A percentile compares a stretch with the other conserved stretches of the same genome.
Evolutionary conservation across 2,329 filamentous ascomycete genomes (phyloP).

Genomic region (Penicillium sp.): DNA sequence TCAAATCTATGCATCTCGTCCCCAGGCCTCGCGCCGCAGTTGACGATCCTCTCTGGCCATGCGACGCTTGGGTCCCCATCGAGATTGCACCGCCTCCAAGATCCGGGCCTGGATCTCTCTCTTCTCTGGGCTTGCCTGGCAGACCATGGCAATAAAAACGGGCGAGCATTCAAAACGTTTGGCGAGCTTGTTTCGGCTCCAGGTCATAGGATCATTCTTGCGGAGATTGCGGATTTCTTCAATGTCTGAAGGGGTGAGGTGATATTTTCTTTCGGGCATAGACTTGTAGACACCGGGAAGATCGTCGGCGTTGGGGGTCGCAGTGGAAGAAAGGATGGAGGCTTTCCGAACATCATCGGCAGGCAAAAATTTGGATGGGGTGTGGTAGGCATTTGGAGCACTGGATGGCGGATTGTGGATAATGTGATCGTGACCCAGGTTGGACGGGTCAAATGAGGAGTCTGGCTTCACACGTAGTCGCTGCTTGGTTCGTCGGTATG

Average conservation of each 20-base stretch:
- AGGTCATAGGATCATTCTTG: conserved; percentile 54
- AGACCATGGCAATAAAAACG: conserved; percentile 62
- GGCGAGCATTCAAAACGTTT: conserved; percentile 62
- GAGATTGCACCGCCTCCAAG: conserved; percentile 55
- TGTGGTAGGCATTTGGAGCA: conserved; percentile 62
- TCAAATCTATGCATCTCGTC: conserved; percentile 50
- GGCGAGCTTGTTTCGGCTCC: conserved; percentile 59
- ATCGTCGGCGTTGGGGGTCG: conserved; percentile 20
- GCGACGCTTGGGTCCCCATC: conserved; percentile 60
- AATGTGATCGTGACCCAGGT: conserved; percentile 51
- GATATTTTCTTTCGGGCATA: conserved; percentile 59
- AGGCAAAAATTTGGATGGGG: conserved; percentile 64
- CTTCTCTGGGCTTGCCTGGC: conserved; percentile 52
- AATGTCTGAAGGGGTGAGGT: conserved; percentile 57
- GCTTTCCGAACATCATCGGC: conserved; percentile 54
- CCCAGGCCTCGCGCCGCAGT: conserved; percentile 61
- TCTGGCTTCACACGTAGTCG: conserved; percentile 53
- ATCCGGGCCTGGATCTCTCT: conserved; percentile 47
- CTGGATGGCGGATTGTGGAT: conserved; percentile 67
- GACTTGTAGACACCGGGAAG: conserved; percentile 52
- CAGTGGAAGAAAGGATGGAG: conserved; percentile 28
- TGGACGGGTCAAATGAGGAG: conserved; percentile 46
- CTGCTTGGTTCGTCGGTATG: conserved; percentile 51
- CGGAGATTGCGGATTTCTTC: conserved; percentile 59
- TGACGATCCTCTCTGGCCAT: conserved; percentile 61